Conservation (phyloP, 1,284 basidiomycete genomes). For the Ganoderma boninense region DNA sequence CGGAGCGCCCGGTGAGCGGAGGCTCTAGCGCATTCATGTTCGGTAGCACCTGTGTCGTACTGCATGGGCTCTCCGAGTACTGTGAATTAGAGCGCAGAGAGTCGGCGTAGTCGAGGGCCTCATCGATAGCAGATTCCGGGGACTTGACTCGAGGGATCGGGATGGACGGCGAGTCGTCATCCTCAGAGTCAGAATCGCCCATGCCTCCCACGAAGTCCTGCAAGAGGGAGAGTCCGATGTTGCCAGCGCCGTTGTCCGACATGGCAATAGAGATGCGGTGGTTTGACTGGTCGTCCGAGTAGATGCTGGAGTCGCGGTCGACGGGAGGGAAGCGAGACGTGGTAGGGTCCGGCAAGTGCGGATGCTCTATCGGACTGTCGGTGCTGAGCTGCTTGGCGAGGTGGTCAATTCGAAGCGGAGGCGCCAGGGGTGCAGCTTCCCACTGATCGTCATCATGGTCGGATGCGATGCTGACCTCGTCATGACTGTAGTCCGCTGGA, state of each 20-base stretch:
- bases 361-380: conserved; percentile 28
- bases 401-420: conserved; percentile 23
- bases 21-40: conserved; percentile 2
- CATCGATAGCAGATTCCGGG: conserved; percentile 28
- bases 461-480: conserved; percentile 24
- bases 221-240: conserved; percentile 71
- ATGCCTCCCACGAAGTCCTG: conserved; percentile 52
- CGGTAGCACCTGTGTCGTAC: not conserved
- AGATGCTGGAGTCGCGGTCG: conserved; percentile 30
- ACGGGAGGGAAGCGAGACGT: conserved; percentile 16
- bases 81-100: conserved; percentile 24
- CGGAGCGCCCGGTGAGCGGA: conserved; percentile 12
- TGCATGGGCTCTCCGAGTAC: conserved; percentile 21
- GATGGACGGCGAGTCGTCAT: conserved; percentile 21
- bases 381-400: conserved; percentile 26
- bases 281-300: conserved; percentile 36
- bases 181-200: conserved; percentile 40
- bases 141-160: conserved; percentile 19
- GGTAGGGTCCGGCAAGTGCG: conserved; percentile 19
- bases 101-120: conserved; percentile 13
- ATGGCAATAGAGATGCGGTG: conserved; percentile 43
- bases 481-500: conserved; percentile 32
- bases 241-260: conserved; percentile 65
- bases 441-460: conserved; percentile 5
- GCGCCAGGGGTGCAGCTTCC: conserved; percentile 11